Base-by-base conservation (phyloP, 345 rosid species). In the Mallotus nudiflorus region DNA sequence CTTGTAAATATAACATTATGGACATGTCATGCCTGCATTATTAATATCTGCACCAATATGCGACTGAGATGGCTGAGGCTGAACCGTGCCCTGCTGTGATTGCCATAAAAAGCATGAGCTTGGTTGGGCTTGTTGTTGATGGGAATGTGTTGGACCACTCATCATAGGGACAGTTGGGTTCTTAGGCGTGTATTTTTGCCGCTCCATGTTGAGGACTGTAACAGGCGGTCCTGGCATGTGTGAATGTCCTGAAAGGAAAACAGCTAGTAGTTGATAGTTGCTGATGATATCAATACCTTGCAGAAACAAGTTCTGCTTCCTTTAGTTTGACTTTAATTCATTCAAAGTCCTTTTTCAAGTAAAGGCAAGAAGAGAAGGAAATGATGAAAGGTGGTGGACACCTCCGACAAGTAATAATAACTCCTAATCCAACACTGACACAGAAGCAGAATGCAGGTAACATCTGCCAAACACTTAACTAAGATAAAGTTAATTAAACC, bases 201-300 rank as follows among this genome's bases (percentile, higher is more conserved):
- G 60, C 62, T 61, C 67, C 62, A 9, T 45, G 10, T 62, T n/a
- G 35, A 42, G 13, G 15, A 56, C 65, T 18, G 11, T 33, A 31
- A 40, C 20, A 66, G 75, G 52, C 16, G 67, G 52, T 28, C 67
- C 67, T 19, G 64, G 64, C 45, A 63, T 46, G 53, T 53, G 35
- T 31, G 77, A 59, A 58, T 27, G 20, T 66, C 80, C 81, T 77
- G 63, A 44, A 76, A 67, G 35, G n/a, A 39, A 55, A 29, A 68
- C 29, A 45, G 40, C 46, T 12, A 45, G n/a, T 27, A 7, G 44
- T 20, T 45, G 44, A 31, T 42, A 0, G 53, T 27, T 24, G 24
- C 25, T 25, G n/a, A 44, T 27, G 25, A 49, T 14, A 62, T 22
- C 51, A 10, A 10, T 64, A 13, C 20, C 15, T 45, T 46, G 54